Percentiles rank a stretch among this genome's conserved stretches.
phyloP scores from a whole-genome alignment of 2,329 filamentous ascomycete genomes.

The Pseudogymnoascus sp. region DNA sequence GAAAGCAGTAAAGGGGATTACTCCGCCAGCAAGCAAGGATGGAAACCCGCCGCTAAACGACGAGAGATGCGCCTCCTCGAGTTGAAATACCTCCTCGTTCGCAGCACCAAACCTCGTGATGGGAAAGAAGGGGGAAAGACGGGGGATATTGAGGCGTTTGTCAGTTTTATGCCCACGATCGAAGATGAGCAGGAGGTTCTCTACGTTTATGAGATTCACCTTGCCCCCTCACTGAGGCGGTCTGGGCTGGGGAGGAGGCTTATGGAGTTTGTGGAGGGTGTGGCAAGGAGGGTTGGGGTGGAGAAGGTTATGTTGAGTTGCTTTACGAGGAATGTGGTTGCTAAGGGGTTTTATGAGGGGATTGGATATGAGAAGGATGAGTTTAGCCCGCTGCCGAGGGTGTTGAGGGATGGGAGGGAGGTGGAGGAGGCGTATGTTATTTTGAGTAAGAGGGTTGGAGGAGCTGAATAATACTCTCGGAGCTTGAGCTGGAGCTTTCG shows the following conservation, averaged over 20 bases:
- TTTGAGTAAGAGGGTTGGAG: conserved; percentile 43
- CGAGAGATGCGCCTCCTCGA: conserved; percentile 62
- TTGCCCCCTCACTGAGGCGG: conserved; percentile 51
- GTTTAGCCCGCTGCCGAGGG: conserved; percentile 48
- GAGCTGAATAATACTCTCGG: not conserved
- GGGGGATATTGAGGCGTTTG: conserved; percentile 45
- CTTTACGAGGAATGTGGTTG: conserved; percentile 56
- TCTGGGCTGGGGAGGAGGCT: conserved; percentile 57
- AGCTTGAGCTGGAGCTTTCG: no score
- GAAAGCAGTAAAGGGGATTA: conserved; percentile 61
- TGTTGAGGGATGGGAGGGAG: conserved; percentile 48
- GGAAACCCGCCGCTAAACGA: conserved; percentile 56
- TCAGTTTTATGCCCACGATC: conserved; percentile 66
- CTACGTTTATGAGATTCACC: conserved; percentile 76
- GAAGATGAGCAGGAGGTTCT: conserved; percentile 61
- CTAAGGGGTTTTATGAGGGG: conserved; percentile 54
- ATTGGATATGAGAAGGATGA: conserved; percentile 52
- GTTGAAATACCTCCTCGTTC: conserved; percentile 63
- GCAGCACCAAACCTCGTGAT: conserved; percentile 27
- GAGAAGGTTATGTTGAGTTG: conserved; percentile 70
- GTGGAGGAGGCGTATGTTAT: conserved; percentile 55
- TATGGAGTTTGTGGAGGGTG: conserved; percentile 48
- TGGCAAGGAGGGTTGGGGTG: conserved; percentile 50
- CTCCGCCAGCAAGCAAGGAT: conserved; percentile 53
- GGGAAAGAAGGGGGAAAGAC: conserved; percentile 13